Base-by-base conservation (phyloP, 164 flowering plant species). In the Magnolia kwangsiensis region DNA sequence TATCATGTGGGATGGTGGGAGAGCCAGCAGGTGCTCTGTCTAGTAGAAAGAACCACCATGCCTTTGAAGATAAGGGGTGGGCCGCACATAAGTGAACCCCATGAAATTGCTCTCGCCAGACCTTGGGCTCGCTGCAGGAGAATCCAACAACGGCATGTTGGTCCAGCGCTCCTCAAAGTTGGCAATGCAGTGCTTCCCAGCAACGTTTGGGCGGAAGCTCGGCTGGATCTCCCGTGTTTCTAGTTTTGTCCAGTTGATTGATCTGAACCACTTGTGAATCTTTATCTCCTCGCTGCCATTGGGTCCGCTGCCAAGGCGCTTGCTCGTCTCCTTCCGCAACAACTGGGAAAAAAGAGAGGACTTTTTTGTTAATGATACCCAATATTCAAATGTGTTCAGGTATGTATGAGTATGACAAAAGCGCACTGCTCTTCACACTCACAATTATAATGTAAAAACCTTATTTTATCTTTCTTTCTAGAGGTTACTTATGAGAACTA, bases 101-200 rank as follows among this genome's bases (percentile, higher is more conserved):
- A 63, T 74, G 80, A 95, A 95, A 79, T 75, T 86, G 73, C 83
- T 87, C 27, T 79, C 91, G 16, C 75, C 81, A 1, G 80, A 75
- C 10, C 81, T 85, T 0, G 97, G 97, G 79, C 97, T 90, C 24
- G 89, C 84, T 61, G 82, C 93, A 2, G 97, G 98, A 67, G 98
- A 95, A 80, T 89, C 92, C 23, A 75, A 65, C 64, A 90, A 49
- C 5, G 95, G 80, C 96, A 90, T 92, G 72, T 88, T 89, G 0
- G 96, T 91, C 91, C 93, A 95, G 29, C 83, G 75, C 81, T 89
- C 89, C 63, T 91, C 97, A 77, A 95, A 95, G 83, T 91, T 95
- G 23, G 96, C 89, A 51, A 87, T 78, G 78, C 97, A 95, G 11
- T 84, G 94, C 72, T 83, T 81, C 31, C 97, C 96, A 8, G 88